phyloP scores from a whole-genome alignment of 805 yeast species.

The Pichia exigua region DNA sequence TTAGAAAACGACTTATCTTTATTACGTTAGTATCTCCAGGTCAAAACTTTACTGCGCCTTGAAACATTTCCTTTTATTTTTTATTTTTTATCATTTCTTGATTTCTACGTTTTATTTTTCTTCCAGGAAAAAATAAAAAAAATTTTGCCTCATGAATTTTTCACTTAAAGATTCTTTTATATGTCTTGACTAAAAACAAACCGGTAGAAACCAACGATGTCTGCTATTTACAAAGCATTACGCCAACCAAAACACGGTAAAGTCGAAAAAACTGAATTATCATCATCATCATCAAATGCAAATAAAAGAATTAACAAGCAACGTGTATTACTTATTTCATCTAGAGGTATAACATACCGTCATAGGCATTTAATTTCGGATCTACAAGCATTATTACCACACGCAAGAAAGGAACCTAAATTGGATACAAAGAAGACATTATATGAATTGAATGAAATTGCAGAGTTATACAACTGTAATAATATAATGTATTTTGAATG shows the following conservation, averaged over 20 bases:
- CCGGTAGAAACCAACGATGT: constrained; percentile 36
- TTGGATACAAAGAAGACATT: constrained; percentile 88
- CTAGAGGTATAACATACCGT: constrained; percentile 91
- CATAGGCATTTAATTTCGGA: constrained; percentile 92
- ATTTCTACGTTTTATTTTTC: background rate
- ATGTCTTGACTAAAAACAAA: background rate
- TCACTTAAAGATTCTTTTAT: background rate
- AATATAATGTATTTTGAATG: constrained; percentile 91
- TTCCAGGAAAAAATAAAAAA: background rate
- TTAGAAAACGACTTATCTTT: background rate
- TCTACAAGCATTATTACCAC: constrained; percentile 74
- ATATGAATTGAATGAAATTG: constrained; percentile 85
- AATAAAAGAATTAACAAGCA: constrained; percentile 73
- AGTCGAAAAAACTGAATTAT: constrained; percentile 16
- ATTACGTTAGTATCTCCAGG: too few relatives aligned
- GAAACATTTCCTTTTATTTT: background rate
- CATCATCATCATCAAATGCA: constrained; percentile 26
- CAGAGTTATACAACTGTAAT: constrained; percentile 95
- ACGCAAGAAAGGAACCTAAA: constrained; percentile 93
- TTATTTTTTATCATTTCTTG: background rate
- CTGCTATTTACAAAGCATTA: constrained; percentile 65
- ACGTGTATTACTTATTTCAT: constrained; percentile 79
- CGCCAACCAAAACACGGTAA: constrained; percentile 27
- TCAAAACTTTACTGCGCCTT: background rate
- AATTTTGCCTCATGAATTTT: background rate